These are phyloP conservation scores for Lipomyces mesembrius DNA, from an alignment of 805 yeast genomes.

Conservation along the genomic window DNA sequence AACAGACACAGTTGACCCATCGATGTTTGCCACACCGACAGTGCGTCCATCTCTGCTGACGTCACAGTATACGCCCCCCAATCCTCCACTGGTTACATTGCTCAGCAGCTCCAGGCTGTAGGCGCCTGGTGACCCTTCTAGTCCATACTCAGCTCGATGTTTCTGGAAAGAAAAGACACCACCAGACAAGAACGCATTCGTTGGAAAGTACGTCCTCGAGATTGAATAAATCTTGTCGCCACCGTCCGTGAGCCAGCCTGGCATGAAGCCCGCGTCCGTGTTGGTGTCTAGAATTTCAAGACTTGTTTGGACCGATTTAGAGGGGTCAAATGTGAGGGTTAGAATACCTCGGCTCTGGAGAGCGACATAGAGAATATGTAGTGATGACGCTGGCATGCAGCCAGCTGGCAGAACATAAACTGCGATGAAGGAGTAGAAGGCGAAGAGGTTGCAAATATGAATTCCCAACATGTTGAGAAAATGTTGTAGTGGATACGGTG, in stretches of 20 bases:
- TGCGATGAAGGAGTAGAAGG: background rate
- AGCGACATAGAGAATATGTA: background rate
- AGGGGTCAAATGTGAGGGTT: background rate
- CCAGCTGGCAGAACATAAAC: background rate
- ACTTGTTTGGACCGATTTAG: background rate
- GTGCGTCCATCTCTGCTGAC: background rate
- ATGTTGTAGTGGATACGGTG: no score
- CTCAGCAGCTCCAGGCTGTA: background rate
- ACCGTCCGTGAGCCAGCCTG: background rate
- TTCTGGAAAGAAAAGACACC: background rate
- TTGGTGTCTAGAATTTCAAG: background rate
- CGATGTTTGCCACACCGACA: background rate
- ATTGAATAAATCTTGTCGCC: background rate
- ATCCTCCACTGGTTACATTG: background rate
- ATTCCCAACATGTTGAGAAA: no score
- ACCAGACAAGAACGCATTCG: background rate
- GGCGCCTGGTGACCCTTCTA: background rate
- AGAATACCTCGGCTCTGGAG: background rate
- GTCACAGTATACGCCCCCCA: background rate
- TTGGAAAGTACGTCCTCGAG: background rate
- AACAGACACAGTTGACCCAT: background rate
- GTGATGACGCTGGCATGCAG: background rate
- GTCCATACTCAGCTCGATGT: background rate
- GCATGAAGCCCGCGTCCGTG: background rate
- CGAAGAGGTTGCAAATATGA: background rate